Evolutionary conservation across 192 early-diverging fungal species (phyloP), one percentile per base, ranked within the genome.

Genomic region (Allomyces arbusculus): DNA sequence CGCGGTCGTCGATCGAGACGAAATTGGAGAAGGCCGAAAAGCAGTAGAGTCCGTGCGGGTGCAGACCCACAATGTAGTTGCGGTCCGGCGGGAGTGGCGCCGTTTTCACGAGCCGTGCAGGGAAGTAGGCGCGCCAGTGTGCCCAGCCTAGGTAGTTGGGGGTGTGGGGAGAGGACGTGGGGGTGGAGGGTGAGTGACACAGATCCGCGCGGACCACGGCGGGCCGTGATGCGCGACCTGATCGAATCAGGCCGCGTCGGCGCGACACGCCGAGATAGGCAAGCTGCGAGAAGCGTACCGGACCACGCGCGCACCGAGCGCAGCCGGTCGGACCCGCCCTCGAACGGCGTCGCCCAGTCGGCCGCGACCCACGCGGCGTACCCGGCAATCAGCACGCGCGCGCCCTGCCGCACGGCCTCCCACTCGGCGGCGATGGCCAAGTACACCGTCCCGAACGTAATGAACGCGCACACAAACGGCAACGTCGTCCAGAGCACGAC

Each of bases 61-160:
- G 65, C 62, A 64, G 28, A 9, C 26, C 45, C 25, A 71, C 43
- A 43, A 71, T 69, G 64, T 73, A 76, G 61, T 73, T 73, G 45
- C 66, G 63, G 20, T 67, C 61, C n/a, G 63, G 55, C 23, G 63
- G 63, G 16, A 76, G 64, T 0, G 70, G 71, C 9, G 64, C 71
- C 4, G 71, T 70, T 61, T 70, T 70, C 65, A 76, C 65, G 12
- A 76, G 66, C 24, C 66, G 63, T 0, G 69, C 63, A 3, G 66
- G 61, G 65, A 73, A 76, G 67, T 73, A 76, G 24, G 66, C 40
- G 44, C 64, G 20, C 72, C 72, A 73, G 45, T 40, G 33, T 8
- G 33, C 33, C 33, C 33, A 40, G 33, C 33, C 33, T 40, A 28
- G n/a, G n/a, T n/a, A 28, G 26, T 28, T 28, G 33, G 33, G 33